Conservation (phyloP, 2,329 filamentous ascomycete species). For the Ophiognomonia clavigignenti-juglandacearum region DNA sequence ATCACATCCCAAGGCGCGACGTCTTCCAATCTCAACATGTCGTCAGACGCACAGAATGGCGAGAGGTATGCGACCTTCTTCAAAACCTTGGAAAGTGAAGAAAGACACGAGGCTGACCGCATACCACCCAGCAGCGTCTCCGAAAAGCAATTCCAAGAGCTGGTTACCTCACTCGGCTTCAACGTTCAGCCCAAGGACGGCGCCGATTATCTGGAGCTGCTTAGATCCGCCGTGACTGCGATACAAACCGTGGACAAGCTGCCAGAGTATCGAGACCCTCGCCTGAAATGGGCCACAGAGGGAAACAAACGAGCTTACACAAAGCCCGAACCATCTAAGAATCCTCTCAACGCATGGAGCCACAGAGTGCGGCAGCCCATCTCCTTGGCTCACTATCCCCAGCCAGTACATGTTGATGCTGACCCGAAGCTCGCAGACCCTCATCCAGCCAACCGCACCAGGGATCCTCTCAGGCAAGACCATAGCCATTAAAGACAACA, state of each 20-base stretch:
- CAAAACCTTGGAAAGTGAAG: not conserved
- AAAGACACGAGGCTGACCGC: not conserved
- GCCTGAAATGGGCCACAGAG: not conserved
- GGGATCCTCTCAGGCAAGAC: slow-evolving; percentile 15
- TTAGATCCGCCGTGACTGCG: slow-evolving; percentile 5
- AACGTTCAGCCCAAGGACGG: slow-evolving; percentile 9
- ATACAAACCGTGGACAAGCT: slow-evolving; percentile 10
- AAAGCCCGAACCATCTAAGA: slow-evolving; percentile 1
- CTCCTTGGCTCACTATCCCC: not conserved
- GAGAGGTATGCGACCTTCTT: not conserved
- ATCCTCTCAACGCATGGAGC: slow-evolving; percentile 13
- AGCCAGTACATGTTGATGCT: not conserved
- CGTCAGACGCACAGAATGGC: not conserved
- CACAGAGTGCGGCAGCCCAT: slow-evolving; percentile 4
- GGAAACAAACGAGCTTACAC: slow-evolving; percentile 1
- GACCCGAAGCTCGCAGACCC: slow-evolving; percentile 1
- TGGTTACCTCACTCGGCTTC: slow-evolving; percentile 8
- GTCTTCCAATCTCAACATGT: not conserved
- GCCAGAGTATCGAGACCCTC: slow-evolving; percentile 6
- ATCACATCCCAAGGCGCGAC: not conserved
- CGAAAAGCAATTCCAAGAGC: not conserved
- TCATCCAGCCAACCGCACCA: slow-evolving; percentile 4
- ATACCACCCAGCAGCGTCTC: not conserved
- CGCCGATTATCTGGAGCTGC: slow-evolving; percentile 8
- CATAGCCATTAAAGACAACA: slow-evolving; percentile 19